A percentile compares a stretch with the other conserved stretches of the same genome.
phyloP scores from a whole-genome alignment of 129 eudicot genomes.

The Rutidosis leptorrhynchoides region DNA sequence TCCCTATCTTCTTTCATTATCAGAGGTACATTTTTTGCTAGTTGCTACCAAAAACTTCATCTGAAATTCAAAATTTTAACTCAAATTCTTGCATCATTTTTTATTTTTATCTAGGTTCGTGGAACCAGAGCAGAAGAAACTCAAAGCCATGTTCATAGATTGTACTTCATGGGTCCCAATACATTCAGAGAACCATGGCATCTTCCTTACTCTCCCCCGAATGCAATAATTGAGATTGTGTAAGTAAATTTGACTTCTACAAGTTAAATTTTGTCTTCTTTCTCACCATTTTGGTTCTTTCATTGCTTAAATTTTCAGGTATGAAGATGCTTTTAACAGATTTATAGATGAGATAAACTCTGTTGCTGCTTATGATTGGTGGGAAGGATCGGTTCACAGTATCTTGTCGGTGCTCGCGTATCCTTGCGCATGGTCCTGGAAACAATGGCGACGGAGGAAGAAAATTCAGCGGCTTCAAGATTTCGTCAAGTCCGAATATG shows the following conservation, averaged over 20 bases:
- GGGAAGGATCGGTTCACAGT: conserved; percentile 95
- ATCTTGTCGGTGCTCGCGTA: conserved; percentile 76
- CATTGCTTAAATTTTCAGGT: conserved; percentile 52
- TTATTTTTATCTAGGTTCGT: conserved; percentile 44
- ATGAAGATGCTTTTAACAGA: conserved; percentile 87
- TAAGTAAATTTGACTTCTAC: conserved; percentile 49
- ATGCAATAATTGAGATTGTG: conserved; percentile 76
- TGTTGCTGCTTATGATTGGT: conserved; percentile 87
- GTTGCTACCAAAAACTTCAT: conserved; percentile 12
- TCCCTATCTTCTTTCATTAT: conserved; percentile 86
- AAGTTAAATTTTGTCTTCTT: too few relatives aligned
- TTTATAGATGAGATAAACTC: conserved; percentile 84
- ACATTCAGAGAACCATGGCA: conserved; percentile 95
- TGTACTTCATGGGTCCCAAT: conserved; percentile 95
- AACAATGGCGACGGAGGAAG: conserved; percentile 80
- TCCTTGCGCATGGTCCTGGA: conserved; percentile 95
- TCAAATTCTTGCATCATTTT: too few relatives aligned
- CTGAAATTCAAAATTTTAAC: too few relatives aligned
- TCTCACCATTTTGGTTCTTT: too few relatives aligned
- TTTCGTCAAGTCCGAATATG: conserved; percentile 83
- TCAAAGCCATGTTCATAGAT: conserved; percentile 76
- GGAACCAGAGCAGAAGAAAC: conserved; percentile 84
- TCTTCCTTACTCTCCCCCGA: conserved; percentile 90
- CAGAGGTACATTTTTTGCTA: conserved; percentile 52
- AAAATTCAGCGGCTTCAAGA: conserved; percentile 78